Evolutionary conservation across 176 grass and related monocot genomes (phyloP).

Genomic region (Triticum turgidum): DNA sequence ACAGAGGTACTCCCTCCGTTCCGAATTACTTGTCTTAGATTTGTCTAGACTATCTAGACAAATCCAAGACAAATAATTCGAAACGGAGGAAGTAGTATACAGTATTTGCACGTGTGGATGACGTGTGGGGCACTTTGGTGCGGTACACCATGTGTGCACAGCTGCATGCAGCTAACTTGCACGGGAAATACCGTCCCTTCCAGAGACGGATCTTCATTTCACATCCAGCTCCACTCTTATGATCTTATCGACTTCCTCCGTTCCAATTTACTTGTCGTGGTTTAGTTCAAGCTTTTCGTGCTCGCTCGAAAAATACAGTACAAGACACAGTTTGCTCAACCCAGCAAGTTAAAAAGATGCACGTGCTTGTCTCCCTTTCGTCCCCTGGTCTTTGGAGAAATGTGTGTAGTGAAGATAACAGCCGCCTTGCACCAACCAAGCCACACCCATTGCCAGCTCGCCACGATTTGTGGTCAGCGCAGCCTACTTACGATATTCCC

Average conservation of each 20-base stretch:
- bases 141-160: neutral
- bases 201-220: neutral
- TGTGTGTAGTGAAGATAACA: neutral
- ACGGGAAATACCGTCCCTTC: too few relatives aligned
- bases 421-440: slow-evolving; percentile 15
- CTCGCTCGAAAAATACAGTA: neutral
- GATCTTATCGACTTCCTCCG: too few relatives aligned
- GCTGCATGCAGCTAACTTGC: neutral
- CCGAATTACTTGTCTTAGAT: too few relatives aligned
- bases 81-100: too few relatives aligned
- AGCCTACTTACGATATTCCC: neutral
- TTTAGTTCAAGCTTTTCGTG: neutral
- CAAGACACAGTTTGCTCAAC: neutral
- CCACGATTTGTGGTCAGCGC: too few relatives aligned
- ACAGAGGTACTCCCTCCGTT: too few relatives aligned
- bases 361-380: neutral
- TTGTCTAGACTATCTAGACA: too few relatives aligned
- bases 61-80: too few relatives aligned
- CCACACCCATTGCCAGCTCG: neutral
- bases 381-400: neutral
- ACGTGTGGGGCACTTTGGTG: neutral
- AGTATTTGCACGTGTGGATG: neutral
- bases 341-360: neutral
- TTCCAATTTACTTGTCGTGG: too few relatives aligned
- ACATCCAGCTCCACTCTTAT: neutral